Evolutionary conservation across 208 protist genomes (phyloP).

Genomic region (Acanthamoeba lenticulata): DNA sequence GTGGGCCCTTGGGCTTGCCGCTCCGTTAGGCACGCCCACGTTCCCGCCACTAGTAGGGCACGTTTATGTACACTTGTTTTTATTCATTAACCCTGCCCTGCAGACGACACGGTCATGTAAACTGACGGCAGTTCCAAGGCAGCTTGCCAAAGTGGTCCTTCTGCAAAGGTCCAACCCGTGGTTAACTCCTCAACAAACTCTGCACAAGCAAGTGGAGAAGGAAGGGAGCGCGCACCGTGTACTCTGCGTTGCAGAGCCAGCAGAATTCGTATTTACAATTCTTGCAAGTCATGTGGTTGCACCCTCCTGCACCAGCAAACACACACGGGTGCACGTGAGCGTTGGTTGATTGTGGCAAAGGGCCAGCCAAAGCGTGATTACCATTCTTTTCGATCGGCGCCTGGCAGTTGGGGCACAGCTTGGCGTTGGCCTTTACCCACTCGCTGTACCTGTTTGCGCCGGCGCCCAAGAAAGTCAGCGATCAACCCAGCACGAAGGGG

Average conservation of each 20-base stretch:
- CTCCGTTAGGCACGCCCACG: too few species aligned
- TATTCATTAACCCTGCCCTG: too few species aligned
- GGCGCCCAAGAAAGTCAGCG: too few species aligned
- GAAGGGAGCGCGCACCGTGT: not conserved
- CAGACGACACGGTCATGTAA: too few species aligned
- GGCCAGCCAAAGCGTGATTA: not conserved
- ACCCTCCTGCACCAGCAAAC: not conserved
- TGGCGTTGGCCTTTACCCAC: conserved; percentile 77
- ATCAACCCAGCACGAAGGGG: too few species aligned
- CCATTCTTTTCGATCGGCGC: conserved; percentile 80
- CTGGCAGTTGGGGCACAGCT: conserved; percentile 78
- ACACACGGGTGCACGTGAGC: not conserved
- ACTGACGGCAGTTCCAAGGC: conserved; percentile 14
- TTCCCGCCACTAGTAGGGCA: too few species aligned
- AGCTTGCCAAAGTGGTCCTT: not conserved
- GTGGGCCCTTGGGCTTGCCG: too few species aligned
- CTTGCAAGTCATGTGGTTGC: conserved; percentile 79
- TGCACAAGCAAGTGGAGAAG: not conserved
- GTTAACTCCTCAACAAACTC: too few species aligned
- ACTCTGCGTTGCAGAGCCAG: not conserved
- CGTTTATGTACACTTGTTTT: too few species aligned
- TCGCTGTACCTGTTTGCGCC: conserved; percentile 48
- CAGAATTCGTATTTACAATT: conserved; percentile 76
- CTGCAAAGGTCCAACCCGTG: not conserved
- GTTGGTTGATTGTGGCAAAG: not conserved